Conservation (phyloP, 2,329 filamentous ascomycete species). For the Hypomyces rosellus region DNA sequence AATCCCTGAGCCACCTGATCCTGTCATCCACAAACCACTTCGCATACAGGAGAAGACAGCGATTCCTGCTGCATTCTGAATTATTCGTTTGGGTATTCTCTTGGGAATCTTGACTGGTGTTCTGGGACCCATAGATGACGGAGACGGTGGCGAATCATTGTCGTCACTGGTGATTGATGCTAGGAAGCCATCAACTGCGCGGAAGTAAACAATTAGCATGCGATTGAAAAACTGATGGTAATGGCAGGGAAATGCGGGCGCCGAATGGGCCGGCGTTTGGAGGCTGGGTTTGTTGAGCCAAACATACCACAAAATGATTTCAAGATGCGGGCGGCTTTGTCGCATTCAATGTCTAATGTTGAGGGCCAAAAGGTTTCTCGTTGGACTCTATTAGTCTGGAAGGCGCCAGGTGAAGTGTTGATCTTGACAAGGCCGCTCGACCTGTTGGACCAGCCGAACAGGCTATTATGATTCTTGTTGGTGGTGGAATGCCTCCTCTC, state of each 20-base stretch:
- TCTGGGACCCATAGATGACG: slow-evolving; percentile 34
- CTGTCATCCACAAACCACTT: slow-evolving; percentile 84
- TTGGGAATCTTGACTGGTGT: slow-evolving; percentile 54
- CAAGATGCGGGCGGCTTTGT: slow-evolving; percentile 84
- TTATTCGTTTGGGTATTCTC: slow-evolving; percentile 80
- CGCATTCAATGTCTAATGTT: slow-evolving; percentile 78
- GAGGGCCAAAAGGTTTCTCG: slow-evolving; percentile 78
- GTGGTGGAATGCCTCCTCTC: slow-evolving; percentile 35
- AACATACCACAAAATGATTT: slow-evolving; percentile 80
- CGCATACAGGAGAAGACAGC: slow-evolving; percentile 96
- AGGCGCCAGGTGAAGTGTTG: slow-evolving; percentile 30
- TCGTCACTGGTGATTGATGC: slow-evolving; percentile 32
- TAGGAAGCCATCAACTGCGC: slow-evolving; percentile 50
- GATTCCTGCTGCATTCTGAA: slow-evolving; percentile 82
- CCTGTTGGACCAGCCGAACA: slow-evolving; percentile 44
- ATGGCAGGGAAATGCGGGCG: neutral
- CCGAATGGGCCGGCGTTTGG: too few species aligned
- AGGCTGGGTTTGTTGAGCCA: neutral
- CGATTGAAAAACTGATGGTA: neutral
- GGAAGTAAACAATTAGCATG: neutral
- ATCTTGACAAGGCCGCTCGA: slow-evolving; percentile 35
- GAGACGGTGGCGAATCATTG: slow-evolving; percentile 24
- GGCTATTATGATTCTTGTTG: slow-evolving; percentile 20
- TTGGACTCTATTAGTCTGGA: slow-evolving; percentile 23
- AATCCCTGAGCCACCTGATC: slow-evolving; percentile 83